Evolutionary conservation across 495 filamentous ascomycete species (phyloP), one percentile per base, ranked within the genome.

Genomic region (Neurospora hispaniola): DNA sequence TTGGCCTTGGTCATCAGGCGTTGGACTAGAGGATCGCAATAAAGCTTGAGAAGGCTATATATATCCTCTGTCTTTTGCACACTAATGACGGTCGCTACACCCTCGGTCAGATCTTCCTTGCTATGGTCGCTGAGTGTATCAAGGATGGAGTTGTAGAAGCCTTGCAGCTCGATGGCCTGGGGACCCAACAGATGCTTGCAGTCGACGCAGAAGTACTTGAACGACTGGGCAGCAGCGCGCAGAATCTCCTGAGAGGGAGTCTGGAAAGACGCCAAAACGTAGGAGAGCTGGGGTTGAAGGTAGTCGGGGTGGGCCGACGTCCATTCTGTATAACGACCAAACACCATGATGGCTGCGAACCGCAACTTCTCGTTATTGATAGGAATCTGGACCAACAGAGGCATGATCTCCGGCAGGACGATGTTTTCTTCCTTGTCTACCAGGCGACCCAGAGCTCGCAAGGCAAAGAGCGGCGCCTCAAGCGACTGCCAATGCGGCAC

Each of bases 381-480:
- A 0, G 96, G 96, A 74, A 99, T 96, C 80, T 96, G 92, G 4
- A 97, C 91, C 73, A 99, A 89, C 70, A 98, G 84, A 9, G 93
- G 93, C 80, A 99, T 96, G 12, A 98, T 90, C 76, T 95, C 91
- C 2, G 92, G 91, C 12, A 99, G 84, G 71, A 99, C 89, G 35
- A 90, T 89, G 74, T 86, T 91, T 79, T 99, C 96, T 70, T 96
- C 91, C 43, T 89, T 88, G 16, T 94, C 91, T 18, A 99, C 94
- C 94, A 98, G 98, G 59, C 94, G 91, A 10, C 96, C 96, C 94
- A 99, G 97, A 1, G 96, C 96, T 70, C 96, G 89, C 86, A 99
- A 89, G 73, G 92, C 93, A 80, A 99, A 99, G 14, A 99, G 86
- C 4, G 96, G 94, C 6, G 96, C 94, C 81, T 99, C 96, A 11